Evolutionary conservation across 768 basidiomycete genomes (phyloP), one percentile per base, ranked within the genome.

Genomic region (Suillus plorans): DNA sequence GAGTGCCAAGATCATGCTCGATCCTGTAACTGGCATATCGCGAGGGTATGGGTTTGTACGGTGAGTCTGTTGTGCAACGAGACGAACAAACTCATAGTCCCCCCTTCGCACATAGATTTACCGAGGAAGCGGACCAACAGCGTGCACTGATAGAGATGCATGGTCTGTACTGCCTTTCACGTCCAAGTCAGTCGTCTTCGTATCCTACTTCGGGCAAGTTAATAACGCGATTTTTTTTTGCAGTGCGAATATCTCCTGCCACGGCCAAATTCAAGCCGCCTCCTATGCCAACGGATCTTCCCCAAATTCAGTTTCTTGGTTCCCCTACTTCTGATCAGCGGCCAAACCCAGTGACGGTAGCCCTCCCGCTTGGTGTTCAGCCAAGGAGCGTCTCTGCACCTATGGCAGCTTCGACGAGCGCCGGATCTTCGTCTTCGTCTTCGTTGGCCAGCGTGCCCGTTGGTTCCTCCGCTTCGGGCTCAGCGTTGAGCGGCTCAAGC

Each of bases 1-100:
- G 81, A 95, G 94, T 75, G 95, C 95, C 37, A 95, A 95, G 80
- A 97, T 94, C 68, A 95, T 95, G 94, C 80, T 94, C 57, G 94
- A 95, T 75, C 94, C 95, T 2, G 85, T 90, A 25, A 94, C 94
- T 5, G 94, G 94, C 20, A 86, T 94, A 25, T 94, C 92, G 36
- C 84, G 93, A 66, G 95, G 95, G 4, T 97, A 96, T 76, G 95
- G 95, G 36, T 97, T 97, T 72, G 95, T 97, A 45, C 85, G 95
- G 91, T 89, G 66, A 61, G 85, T 76, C 25, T 66, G 2, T 57
- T 6, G 41, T 59, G 4, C n/a, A 59, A 22, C 6, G 9, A 39
- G 9, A 41, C 5, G 6, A 31, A 13, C 16, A 1, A 20, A 59
- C 58, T 42, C 10, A 59, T 59, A 28, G 25, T 13, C 41, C 25